Evolutionary conservation across 129 eudicot species (phyloP).

Genomic region (Tagetes erecta): DNA sequence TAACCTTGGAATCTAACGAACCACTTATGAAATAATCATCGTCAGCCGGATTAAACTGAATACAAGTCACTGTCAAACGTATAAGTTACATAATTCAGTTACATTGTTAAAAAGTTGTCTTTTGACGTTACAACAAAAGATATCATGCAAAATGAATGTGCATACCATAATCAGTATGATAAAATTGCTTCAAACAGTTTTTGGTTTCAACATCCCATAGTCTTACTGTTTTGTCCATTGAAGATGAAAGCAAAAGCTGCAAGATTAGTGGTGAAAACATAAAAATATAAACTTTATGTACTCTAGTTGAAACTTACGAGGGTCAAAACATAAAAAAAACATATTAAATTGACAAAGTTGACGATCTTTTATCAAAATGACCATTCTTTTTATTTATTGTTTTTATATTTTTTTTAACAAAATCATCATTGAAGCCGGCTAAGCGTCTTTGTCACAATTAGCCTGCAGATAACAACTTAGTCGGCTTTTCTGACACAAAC

Average conservation of each 20-base stretch:
- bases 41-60: conserved; percentile 45
- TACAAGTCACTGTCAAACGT: conserved; percentile 42
- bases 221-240: conserved; percentile 49
- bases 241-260: conserved; percentile 45
- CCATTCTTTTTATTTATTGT: no score
- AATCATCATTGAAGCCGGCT: no score
- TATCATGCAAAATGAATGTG: neutral
- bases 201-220: conserved; percentile 42
- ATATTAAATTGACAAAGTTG: no score
- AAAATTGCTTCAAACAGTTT: conserved; percentile 37
- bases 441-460: no score
- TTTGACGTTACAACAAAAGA: neutral
- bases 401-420: no score
- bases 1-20: conserved; percentile 45
- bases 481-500: no score
- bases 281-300: neutral
- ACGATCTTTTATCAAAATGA: no score
- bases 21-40: conserved; percentile 44
- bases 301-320: neutral
- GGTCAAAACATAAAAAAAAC: neutral
- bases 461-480: no score
- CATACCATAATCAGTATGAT: conserved; percentile 47
- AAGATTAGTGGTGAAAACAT: neutral
- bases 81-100: conserved; percentile 8
- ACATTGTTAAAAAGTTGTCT: conserved; percentile 3